A percentile compares a stretch with the other conserved stretches of the same genome.
These are phyloP conservation scores for Atalantia buxifolia DNA, from an alignment of 345 rosid genomes.

Conservation along the genomic window DNA sequence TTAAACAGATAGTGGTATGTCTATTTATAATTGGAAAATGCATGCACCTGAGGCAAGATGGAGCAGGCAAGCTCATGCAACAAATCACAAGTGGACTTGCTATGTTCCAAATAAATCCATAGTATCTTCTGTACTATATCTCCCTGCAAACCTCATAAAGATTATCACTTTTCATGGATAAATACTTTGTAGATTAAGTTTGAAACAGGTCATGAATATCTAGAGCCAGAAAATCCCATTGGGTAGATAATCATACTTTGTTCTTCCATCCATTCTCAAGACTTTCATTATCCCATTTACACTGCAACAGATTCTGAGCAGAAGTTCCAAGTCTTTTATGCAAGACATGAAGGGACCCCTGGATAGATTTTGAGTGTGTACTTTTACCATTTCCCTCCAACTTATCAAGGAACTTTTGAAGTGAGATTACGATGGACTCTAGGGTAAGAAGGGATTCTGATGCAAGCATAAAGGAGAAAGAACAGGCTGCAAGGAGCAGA, in stretches of 20 bases:
- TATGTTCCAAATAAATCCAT: constrained; percentile 61
- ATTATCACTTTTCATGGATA: constrained; percentile 6
- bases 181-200: neutral
- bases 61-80: constrained; percentile 69
- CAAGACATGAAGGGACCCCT: constrained; percentile 35
- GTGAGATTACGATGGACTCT: constrained; percentile 49
- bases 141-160: constrained; percentile 46
- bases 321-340: constrained; percentile 49
- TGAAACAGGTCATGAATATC: constrained; percentile 1
- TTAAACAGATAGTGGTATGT: neutral
- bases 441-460: constrained; percentile 62
- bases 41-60: constrained; percentile 62
- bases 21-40: neutral
- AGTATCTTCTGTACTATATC: constrained; percentile 63
- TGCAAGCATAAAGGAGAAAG: constrained; percentile 65
- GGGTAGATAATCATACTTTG: constrained; percentile 45
- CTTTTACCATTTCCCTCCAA: constrained; percentile 36
- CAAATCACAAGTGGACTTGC: constrained; percentile 56
- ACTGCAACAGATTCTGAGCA: constrained; percentile 62
- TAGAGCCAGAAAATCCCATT: constrained; percentile 11
- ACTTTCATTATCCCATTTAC: constrained; percentile 50
- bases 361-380: constrained; percentile 20
- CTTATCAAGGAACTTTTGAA: constrained; percentile 35
- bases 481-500: constrained; percentile 59
- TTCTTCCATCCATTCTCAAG: constrained; percentile 71